Evolutionary conservation across 495 filamentous ascomycete species (phyloP).

Genomic region (Parathielavia appendiculata): DNA sequence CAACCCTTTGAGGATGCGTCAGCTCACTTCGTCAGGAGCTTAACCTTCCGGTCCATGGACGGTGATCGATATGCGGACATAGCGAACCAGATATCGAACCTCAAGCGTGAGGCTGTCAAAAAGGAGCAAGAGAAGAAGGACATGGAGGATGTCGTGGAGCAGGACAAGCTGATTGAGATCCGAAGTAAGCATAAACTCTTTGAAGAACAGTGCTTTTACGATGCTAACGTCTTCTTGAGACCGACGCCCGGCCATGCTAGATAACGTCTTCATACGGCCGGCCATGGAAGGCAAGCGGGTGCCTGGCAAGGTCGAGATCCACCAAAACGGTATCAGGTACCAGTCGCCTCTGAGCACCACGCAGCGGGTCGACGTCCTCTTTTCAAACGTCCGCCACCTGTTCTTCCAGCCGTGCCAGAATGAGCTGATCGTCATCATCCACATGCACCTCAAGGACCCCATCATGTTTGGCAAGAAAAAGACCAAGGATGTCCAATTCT

Average conservation of each 20-base stretch:
- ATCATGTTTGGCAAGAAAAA: slow-evolving; percentile 95
- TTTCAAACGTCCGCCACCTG: slow-evolving; percentile 96
- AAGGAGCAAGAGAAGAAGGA: slow-evolving; percentile 98
- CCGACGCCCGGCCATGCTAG: slow-evolving; percentile 78
- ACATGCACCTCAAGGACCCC: slow-evolving; percentile 94
- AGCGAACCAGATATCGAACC: slow-evolving; percentile 81
- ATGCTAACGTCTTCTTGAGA: slow-evolving; percentile 49
- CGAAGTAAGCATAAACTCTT: slow-evolving; percentile 57
- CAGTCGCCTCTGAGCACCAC: slow-evolving; percentile 76
- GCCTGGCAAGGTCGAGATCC: slow-evolving; percentile 90
- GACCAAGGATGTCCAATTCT: slow-evolving; percentile 98
- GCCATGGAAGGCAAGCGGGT: slow-evolving; percentile 94
- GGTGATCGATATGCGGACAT: slow-evolving; percentile 83
- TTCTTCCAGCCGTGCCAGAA: slow-evolving; percentile 98
- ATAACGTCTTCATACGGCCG: slow-evolving; percentile 90
- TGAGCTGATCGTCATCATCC: slow-evolving; percentile 96
- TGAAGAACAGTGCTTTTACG: background rate
- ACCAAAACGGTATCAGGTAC: slow-evolving; percentile 98
- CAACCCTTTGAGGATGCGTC: slow-evolving; percentile 96
- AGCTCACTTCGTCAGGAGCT: slow-evolving; percentile 90
- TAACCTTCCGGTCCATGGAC: slow-evolving; percentile 90
- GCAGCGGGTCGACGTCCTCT: slow-evolving; percentile 86
- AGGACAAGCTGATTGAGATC: slow-evolving; percentile 92
- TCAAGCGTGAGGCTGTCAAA: slow-evolving; percentile 84
- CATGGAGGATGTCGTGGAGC: slow-evolving; percentile 99